Evolutionary conservation across 176 grass and related monocot species (phyloP), one percentile per base, ranked within the genome.

Genomic region (Phoenix dactylifera): DNA sequence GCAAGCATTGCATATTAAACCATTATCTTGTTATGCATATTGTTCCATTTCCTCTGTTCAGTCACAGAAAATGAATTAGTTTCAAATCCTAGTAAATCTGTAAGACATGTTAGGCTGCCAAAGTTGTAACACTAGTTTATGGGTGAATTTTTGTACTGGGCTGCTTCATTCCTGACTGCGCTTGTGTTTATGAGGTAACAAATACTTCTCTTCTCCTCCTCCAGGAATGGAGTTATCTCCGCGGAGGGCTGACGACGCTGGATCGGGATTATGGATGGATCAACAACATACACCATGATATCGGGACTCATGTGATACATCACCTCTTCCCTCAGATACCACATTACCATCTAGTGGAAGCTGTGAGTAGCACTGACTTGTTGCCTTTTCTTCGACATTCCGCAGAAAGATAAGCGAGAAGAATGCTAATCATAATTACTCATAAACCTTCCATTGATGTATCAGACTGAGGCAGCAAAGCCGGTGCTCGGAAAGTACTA

Each of bases 281-380:
- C 57, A 95, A 95, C 74, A 87, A 89, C 20, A 76, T 95, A 26
- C 90, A 95, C 71, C 90, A 95, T 74, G 90, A 95, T 64, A 95
- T 95, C 28, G 90, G 90, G 54, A 95, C 90, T 58, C 90, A 95
- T 77, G 90, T 90, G 68, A 84, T 95, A 26, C 90, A 95, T 70
- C 90, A 95, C 64, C 82, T 95, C 58, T 95, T 89, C 69, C 90
- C 86, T 0, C 90, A 95, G 76, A 95, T 95, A 39, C 90, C 90
- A 7, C 90, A 95, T 79, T 95, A 95, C 71, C 59, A 87, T 84
- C 82, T 95, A 54, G 67, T 95, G 9, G 90, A 95, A 79, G 90
- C 90, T 56, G 90, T 95, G 70, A 78, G 74, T 39, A 39, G 5
- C 58, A 2, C 29, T 12, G 35, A 44, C 35, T 12, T 44, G 1